phyloP scores from a whole-genome alignment of 306 rosid genomes.

The Senna tora region DNA sequence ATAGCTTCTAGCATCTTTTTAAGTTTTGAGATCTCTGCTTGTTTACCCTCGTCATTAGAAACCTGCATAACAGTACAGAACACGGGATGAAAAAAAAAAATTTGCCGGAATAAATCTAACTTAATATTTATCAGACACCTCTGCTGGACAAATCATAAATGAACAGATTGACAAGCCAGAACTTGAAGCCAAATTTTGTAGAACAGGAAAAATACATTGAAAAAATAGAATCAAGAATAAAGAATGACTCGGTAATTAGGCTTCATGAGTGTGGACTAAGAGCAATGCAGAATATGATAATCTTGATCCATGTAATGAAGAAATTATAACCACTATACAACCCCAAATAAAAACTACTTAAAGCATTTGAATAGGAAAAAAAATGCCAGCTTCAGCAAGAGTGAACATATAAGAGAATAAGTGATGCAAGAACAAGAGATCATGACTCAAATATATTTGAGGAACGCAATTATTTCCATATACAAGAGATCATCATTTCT shows the following conservation, averaged over 20 bases:
- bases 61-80: slow-evolving; percentile 58
- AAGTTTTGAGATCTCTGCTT: slow-evolving; percentile 67
- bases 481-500: slow-evolving; percentile 4
- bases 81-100: slow-evolving; percentile 28
- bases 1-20: slow-evolving; percentile 74
- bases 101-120: slow-evolving; percentile 6
- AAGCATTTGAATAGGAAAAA: slow-evolving; percentile 9
- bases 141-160: slow-evolving; percentile 28
- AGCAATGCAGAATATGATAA: neutral
- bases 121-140: slow-evolving; percentile 8
- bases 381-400: too few relatives aligned
- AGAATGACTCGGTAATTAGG: neutral
- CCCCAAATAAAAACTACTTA: slow-evolving; percentile 24
- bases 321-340: slow-evolving; percentile 15
- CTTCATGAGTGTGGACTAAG: neutral
- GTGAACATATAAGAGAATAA: slow-evolving; percentile 1
- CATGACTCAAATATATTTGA: slow-evolving; percentile 23
- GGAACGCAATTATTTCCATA: slow-evolving; percentile 15
- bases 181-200: slow-evolving; percentile 26
- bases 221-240: slow-evolving; percentile 17
- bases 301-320: neutral
- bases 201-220: slow-evolving; percentile 5
- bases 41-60: slow-evolving; percentile 89
- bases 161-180: slow-evolving; percentile 5
- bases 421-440: slow-evolving; percentile 8